Percentiles rank a stretch among this genome's conserved stretches.
Conservation (phyloP, 306 rosid genomes). For the Rosa rugosa region DNA sequence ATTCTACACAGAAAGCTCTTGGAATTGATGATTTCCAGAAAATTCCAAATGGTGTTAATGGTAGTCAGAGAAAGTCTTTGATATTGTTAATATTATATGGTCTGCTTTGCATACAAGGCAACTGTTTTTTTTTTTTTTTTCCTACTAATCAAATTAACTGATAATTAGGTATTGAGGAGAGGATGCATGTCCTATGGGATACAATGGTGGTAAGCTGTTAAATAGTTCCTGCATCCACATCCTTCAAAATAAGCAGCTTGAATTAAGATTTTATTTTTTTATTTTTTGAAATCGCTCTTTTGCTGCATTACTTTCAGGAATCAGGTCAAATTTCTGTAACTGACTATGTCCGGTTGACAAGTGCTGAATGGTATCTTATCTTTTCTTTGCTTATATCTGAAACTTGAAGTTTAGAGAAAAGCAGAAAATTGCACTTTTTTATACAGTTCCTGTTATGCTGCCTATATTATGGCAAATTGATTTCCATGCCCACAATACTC, state of each 20-base stretch:
- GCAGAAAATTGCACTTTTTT: not conserved
- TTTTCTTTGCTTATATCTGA: slow-evolving; percentile 8
- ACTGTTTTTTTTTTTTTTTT: slow-evolving; percentile 1
- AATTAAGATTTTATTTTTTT: slow-evolving; percentile 11
- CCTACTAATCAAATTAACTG: slow-evolving; percentile 26
- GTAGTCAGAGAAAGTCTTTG: slow-evolving; percentile 42
- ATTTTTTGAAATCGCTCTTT: not conserved
- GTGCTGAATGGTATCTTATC: slow-evolving; percentile 72
- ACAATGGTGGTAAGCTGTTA: slow-evolving; percentile 82
- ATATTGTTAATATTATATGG: not conserved
- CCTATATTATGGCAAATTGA: slow-evolving; percentile 8
- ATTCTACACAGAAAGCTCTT: slow-evolving; percentile 81
- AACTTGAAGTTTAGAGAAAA: slow-evolving; percentile 11
- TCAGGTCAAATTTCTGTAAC: slow-evolving; percentile 84
- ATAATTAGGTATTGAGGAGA: slow-evolving; percentile 81
- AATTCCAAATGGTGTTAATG: slow-evolving; percentile 96
- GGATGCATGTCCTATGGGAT: slow-evolving; percentile 95
- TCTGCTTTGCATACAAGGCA: not conserved
- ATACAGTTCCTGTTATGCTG: slow-evolving; percentile 19
- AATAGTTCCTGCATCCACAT: slow-evolving; percentile 14
- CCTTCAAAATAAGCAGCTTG: slow-evolving; percentile 16
- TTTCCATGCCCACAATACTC: slow-evolving; percentile 18
- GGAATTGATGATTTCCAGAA: slow-evolving; percentile 88
- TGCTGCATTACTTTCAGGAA: slow-evolving; percentile 47
- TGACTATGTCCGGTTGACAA: slow-evolving; percentile 82